These are phyloP conservation scores for Poronia punctata DNA, from an alignment of 495 filamentous ascomycete species.

Conservation along the genomic window DNA sequence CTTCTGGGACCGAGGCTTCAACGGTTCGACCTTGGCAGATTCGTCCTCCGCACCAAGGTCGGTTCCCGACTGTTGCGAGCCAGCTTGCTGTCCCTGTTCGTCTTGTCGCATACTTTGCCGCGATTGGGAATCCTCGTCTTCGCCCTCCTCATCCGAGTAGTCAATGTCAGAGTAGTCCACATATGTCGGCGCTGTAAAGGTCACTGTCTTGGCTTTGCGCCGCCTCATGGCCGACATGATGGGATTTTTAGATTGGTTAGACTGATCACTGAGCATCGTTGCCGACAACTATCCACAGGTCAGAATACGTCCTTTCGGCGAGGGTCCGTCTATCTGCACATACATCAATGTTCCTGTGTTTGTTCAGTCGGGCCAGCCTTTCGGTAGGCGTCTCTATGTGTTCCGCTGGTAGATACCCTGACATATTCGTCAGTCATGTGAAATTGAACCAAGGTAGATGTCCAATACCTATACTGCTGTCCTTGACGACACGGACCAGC, in stretches of 20 bases:
- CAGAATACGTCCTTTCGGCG: constrained; percentile 5
- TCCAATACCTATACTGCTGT: constrained; percentile 96
- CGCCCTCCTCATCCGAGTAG: constrained; percentile 84
- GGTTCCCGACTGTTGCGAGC: constrained; percentile 22
- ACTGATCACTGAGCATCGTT: constrained; percentile 88
- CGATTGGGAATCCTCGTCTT: constrained; percentile 48
- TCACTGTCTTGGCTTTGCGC: constrained; percentile 81
- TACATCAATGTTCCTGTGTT: constrained; percentile 97
- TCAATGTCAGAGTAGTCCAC: constrained; percentile 87
- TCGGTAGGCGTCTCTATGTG: constrained; percentile 99
- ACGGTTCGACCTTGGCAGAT: constrained; percentile 42
- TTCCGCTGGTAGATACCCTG: constrained; percentile 93
- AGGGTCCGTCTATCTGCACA: constrained; percentile 22
- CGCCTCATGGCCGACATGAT: constrained; percentile 85
- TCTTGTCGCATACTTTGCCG: constrained; percentile 30
- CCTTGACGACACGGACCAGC: constrained; percentile 94
- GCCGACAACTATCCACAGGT: constrained; percentile 61
- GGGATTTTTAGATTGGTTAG: constrained; percentile 81
- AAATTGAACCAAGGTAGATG: no score
- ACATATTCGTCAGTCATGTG: no score
- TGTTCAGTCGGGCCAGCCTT: constrained; percentile 86
- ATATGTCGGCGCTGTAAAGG: constrained; percentile 80
- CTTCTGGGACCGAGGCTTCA: constrained; percentile 34
- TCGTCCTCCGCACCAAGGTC: constrained; percentile 36
- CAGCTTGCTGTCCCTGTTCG: constrained; percentile 20